These are phyloP conservation scores for Arxiozyma slooffiae DNA, from an alignment of 1,139 yeast species.

Conservation along the genomic window DNA sequence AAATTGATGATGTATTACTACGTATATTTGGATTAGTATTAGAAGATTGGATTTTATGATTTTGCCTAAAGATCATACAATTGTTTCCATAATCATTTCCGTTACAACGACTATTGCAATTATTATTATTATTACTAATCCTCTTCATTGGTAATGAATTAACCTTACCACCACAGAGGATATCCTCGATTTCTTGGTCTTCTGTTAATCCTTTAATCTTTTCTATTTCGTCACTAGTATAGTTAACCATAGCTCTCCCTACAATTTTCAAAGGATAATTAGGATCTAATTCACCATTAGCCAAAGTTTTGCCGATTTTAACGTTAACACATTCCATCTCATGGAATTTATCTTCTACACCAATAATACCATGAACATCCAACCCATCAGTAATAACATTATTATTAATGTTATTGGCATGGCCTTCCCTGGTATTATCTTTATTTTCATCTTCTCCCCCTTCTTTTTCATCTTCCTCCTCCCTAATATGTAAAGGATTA, in stretches of 20 bases:
- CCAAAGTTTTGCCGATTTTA: conserved; percentile 41
- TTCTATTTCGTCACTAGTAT: conserved; percentile 67
- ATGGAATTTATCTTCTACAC: conserved; percentile 72
- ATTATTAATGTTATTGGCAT: neutral
- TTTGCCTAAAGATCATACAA: neutral
- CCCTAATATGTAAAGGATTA: neutral
- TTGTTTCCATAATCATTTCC: conserved; percentile 40
- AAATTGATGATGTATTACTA: conserved; percentile 1
- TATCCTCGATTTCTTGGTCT: conserved; percentile 58
- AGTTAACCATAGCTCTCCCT: conserved; percentile 88
- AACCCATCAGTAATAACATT: conserved; percentile 44
- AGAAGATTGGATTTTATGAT: neutral
- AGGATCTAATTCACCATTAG: conserved; percentile 34
- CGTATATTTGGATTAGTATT: neutral
- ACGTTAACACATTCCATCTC: conserved; percentile 84
- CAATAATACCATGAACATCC: conserved; percentile 54
- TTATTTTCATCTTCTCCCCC: conserved; percentile 38
- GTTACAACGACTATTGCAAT: neutral
- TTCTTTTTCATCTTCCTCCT: neutral
- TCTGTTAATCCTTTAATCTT: conserved; percentile 67
- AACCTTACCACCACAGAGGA: conserved; percentile 53
- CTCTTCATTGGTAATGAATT: conserved; percentile 34
- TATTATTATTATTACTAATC: neutral
- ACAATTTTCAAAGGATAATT: conserved; percentile 44
- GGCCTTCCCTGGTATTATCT: conserved; percentile 26